Evolutionary conservation across 352 stramenopile genomes (phyloP).

Genomic region (Thalassiosira mediterranea): DNA sequence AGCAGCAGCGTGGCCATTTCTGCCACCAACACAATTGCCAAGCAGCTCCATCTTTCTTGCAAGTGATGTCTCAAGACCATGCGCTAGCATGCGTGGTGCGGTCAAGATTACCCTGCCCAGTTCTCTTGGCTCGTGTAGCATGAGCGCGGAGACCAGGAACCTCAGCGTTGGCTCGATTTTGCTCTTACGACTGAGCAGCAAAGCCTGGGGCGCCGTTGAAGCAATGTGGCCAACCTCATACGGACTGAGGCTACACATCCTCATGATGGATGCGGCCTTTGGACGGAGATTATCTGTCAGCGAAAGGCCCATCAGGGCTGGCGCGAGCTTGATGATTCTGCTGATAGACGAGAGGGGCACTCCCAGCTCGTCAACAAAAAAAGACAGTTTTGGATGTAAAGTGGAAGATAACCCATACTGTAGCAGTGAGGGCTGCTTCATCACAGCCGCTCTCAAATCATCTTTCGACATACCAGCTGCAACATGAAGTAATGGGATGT

Average conservation of each 20-base stretch:
- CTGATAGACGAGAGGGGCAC: slow-evolving; percentile 32
- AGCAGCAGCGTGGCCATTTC: slow-evolving; percentile 25
- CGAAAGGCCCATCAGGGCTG: slow-evolving; percentile 56
- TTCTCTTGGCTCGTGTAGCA: slow-evolving; percentile 23
- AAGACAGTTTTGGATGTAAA: slow-evolving; percentile 62
- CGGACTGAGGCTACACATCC: slow-evolving; percentile 29
- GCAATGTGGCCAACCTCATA: slow-evolving; percentile 54
- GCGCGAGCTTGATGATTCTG: slow-evolving; percentile 47
- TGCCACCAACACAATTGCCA: background rate
- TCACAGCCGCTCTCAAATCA: slow-evolving; percentile 36
- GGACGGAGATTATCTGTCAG: slow-evolving; percentile 57
- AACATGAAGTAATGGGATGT: background rate
- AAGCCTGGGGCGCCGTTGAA: slow-evolving; percentile 43
- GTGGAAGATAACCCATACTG: slow-evolving; percentile 62
- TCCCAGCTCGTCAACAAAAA: slow-evolving; percentile 52
- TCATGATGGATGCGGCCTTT: slow-evolving; percentile 46
- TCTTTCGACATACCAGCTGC: slow-evolving; percentile 46
- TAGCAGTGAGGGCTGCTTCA: slow-evolving; percentile 62
- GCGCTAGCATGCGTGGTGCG: slow-evolving; percentile 53
- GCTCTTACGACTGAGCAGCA: slow-evolving; percentile 49
- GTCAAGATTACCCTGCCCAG: slow-evolving; percentile 48
- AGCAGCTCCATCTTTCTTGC: slow-evolving; percentile 57
- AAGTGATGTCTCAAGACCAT: slow-evolving; percentile 57
- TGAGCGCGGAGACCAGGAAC: slow-evolving; percentile 43
- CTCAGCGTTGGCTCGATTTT: slow-evolving; percentile 64